Base-by-base conservation (phyloP, 2,329 filamentous ascomycete species). In the Monilinia laxa region DNA sequence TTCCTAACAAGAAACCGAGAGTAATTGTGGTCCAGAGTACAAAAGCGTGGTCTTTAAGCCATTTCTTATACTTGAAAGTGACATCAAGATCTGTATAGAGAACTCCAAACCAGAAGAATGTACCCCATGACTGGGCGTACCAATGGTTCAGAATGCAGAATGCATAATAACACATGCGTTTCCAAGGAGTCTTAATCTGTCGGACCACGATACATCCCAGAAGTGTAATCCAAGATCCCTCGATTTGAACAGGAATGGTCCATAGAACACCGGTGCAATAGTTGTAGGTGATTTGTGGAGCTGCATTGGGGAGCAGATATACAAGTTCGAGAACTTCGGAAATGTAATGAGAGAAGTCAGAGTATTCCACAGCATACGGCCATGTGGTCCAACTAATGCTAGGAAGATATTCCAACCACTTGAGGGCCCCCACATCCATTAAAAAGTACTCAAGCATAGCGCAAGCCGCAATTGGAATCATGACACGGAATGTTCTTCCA, bases 191-290 rank as follows among this genome's bases (percentile, higher is more conserved):
- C 69, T 80, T 81, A 72, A 81, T 78, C 63, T 82, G 79, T 47
- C 76, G 76, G 40, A 82, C 76, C 49, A 83, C 73, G 38, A 83
- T 76, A 3, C 76, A 76, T 47, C 76, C 80, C 7, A 80, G 70
- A 2, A 83, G 72, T 5, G 79, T 77, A 31, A 79, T 73, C 77
- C 80, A 82, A 3, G 80, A 76, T 55, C 79, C 80, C 70, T 82
- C 80, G 2, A 82, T 75, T 68, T 82, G 80, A 0, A 83, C 80
- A 0, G 81, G 80, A 47, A 83, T 81, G 9, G 80, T 82, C 81
- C 81, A 83, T 1, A 83, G 75, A 3, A 82, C 80, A 73, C 81
- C 80, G 0, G 80, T 81, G 67, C 81, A 82, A 73, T 81, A 82
- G 69, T 82, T 79, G 71, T 77, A 78, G 18, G 79, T 81, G 54